Evolutionary conservation across 2,329 filamentous ascomycete genomes (phyloP), one percentile per base, ranked within the genome.

Genomic region (Penicillium freii): DNA sequence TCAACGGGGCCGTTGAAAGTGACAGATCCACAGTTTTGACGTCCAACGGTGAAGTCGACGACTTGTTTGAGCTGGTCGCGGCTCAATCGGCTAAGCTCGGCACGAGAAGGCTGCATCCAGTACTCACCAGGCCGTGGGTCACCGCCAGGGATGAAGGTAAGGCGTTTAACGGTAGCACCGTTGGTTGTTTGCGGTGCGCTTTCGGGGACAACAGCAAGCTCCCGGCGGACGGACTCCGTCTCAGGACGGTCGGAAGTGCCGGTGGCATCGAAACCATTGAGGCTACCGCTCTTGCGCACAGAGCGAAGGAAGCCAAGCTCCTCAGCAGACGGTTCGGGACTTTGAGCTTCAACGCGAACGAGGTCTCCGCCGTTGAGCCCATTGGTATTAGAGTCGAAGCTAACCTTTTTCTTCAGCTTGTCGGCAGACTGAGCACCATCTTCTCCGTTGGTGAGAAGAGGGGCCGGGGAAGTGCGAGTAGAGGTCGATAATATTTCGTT

Each of bases 1-100:
- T 99, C 93, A 34, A 96, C 91, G 1, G 88, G 85, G 6, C 87
- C 81, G 71, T 89, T 85, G 77, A 99, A 99, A 25, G 84, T 84
- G 62, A 99, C 89, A 56, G 86, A 84, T 47, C 94, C 95, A 64
- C 92, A 87, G 57, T 89, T 87, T 27, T 89, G 80, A 56, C 94
- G 90, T 25, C 94, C 94, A 46, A 97, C 89, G 4, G 84, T 87
- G 68, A 97, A 91, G 66, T 86, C 82, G 8, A 81, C 78, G 25
- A 97, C 84, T 61, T 84, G 86, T 72, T 89, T 85, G 51, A 91
- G 86, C 76, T 96, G 87, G 57, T 90, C 83, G 40, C 89, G 86
- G 70, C 88, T 89, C 89, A 97, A 89, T 61, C 84, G 84, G 70
- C 85, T 83, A 53, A 99, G 83, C 62, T 94, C 87, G 6, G 89